phyloP scores from a whole-genome alignment of 2,329 filamentous ascomycete species.

The Helotiales sp. region DNA sequence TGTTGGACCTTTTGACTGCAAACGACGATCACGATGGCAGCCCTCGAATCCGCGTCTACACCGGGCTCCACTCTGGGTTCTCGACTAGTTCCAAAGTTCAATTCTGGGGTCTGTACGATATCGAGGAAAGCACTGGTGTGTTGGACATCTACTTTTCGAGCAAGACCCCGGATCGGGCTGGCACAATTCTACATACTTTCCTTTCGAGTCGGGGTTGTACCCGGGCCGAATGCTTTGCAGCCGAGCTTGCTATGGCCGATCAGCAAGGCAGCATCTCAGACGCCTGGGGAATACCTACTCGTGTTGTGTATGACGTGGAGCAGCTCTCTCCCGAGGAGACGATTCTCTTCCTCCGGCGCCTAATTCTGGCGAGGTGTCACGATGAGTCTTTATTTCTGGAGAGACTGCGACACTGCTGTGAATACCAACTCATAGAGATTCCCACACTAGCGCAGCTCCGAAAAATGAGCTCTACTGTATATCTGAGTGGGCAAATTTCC shows the following conservation, averaged over 20 bases:
- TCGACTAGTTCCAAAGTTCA: neutral
- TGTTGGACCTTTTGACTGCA: conserved; percentile 18
- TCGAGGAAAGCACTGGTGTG: neutral
- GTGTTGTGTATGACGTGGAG: conserved; percentile 8
- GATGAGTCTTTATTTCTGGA: neutral
- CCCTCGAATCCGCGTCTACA: conserved; percentile 40
- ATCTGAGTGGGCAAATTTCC: conserved; percentile 48
- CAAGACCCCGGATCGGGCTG: conserved; percentile 6
- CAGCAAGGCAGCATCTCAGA: neutral
- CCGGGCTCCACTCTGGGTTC: conserved; percentile 10
- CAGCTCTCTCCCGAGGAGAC: conserved; percentile 12
- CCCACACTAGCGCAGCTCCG: conserved; percentile 46
- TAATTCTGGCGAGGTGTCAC: neutral
- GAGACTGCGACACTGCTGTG: neutral
- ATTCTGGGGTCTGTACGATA: conserved; percentile 17
- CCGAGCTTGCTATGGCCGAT: neutral
- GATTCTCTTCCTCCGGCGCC: conserved; percentile 7
- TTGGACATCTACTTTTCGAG: conserved; percentile 7
- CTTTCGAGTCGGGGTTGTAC: conserved; percentile 9
- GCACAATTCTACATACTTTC: conserved; percentile 16
- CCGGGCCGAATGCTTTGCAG: conserved; percentile 13
- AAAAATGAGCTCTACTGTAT: conserved; percentile 46
- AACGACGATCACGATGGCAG: conserved; percentile 25
- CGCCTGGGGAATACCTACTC: conserved; percentile 1
- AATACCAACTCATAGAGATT: conserved; percentile 14